Percentiles rank a stretch among this genome's conserved stretches.
phyloP scores from a whole-genome alignment of 805 yeast species.

The Teunomyces pallodes region DNA sequence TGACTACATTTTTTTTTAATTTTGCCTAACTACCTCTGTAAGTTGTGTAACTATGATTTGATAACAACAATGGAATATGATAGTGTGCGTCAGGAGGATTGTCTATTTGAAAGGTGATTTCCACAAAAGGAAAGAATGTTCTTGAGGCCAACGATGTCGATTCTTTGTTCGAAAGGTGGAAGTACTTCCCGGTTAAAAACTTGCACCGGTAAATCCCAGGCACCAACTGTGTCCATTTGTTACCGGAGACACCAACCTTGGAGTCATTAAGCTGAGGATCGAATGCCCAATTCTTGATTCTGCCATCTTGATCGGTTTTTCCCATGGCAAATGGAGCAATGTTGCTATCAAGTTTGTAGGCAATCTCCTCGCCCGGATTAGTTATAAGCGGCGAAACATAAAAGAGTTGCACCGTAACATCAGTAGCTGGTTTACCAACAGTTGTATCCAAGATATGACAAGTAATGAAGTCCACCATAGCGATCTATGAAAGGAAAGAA shows the following conservation, averaged over 20 bases:
- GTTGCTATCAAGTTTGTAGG: constrained; percentile 21
- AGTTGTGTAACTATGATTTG: constrained; percentile 86
- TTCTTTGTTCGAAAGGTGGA: constrained; percentile 27
- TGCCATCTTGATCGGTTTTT: constrained; percentile 76
- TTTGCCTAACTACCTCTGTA: constrained; percentile 69
- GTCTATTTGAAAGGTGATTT: constrained; percentile 67
- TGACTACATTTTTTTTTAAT: neutral
- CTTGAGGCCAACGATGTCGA: constrained; percentile 20
- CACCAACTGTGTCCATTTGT: constrained; percentile 43
- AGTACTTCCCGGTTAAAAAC: constrained; percentile 73
- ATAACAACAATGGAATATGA: constrained; percentile 81
- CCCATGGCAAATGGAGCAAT: constrained; percentile 59
- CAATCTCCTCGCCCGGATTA: constrained; percentile 22
- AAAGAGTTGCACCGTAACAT: constrained; percentile 67
- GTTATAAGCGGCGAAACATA: constrained; percentile 26
- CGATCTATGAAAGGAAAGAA: constrained; percentile 10
- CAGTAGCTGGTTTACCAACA: constrained; percentile 74
- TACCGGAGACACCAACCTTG: constrained; percentile 13
- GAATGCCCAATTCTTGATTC: constrained; percentile 66
- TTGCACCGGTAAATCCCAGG: constrained; percentile 75
- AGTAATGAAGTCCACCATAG: constrained; percentile 58
- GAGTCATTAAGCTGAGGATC: constrained; percentile 29
- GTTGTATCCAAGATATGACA: constrained; percentile 90
- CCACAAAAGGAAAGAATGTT: constrained; percentile 87
- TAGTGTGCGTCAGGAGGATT: constrained; percentile 76